These are phyloP conservation scores for Tricholoma sp. DNA, from an alignment of 768 basidiomycete genomes.

Conservation along the genomic window DNA sequence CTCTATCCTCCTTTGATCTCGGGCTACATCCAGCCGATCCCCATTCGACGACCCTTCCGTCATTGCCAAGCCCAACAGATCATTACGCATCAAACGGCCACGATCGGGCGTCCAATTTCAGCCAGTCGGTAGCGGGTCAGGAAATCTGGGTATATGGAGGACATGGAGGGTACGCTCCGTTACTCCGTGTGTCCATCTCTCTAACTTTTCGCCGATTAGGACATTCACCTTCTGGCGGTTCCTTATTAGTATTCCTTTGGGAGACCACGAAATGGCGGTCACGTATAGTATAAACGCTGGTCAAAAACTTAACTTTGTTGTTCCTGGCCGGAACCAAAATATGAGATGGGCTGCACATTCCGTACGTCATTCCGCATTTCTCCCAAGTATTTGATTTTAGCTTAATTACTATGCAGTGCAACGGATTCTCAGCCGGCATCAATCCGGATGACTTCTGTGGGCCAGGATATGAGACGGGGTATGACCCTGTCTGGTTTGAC, in stretches of 20 bases:
- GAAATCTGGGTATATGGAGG: constrained; percentile 71
- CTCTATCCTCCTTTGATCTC: constrained; percentile 45
- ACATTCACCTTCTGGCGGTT: constrained; percentile 96
- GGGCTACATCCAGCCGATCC: constrained; percentile 76
- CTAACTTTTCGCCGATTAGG: constrained; percentile 30
- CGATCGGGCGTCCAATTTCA: constrained; percentile 29
- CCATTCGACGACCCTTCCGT: constrained; percentile 40
- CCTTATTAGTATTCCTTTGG: constrained; percentile 75
- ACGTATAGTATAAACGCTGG: constrained; percentile 82
- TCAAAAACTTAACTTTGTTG: constrained; percentile 70
- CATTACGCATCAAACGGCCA: constrained; percentile 11
- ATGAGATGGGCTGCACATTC: constrained; percentile 91
- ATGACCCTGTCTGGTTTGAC: constrained; percentile 93
- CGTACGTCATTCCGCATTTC: constrained; percentile 36
- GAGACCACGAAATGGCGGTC: constrained; percentile 66
- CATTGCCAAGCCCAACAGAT: constrained; percentile 10
- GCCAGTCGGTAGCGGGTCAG: constrained; percentile 48
- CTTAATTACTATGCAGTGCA: constrained; percentile 48
- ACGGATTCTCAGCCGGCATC: constrained; percentile 85
- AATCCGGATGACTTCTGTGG: constrained; percentile 84
- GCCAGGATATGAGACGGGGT: constrained; percentile 75
- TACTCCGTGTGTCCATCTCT: constrained; percentile 1
- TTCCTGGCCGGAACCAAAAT: constrained; percentile 77
- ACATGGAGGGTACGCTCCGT: constrained; percentile 39
- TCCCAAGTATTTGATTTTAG: background rate